Base-by-base conservation (phyloP, 768 basidiomycete genomes). In the Phanerochaete carnosa region DNA sequence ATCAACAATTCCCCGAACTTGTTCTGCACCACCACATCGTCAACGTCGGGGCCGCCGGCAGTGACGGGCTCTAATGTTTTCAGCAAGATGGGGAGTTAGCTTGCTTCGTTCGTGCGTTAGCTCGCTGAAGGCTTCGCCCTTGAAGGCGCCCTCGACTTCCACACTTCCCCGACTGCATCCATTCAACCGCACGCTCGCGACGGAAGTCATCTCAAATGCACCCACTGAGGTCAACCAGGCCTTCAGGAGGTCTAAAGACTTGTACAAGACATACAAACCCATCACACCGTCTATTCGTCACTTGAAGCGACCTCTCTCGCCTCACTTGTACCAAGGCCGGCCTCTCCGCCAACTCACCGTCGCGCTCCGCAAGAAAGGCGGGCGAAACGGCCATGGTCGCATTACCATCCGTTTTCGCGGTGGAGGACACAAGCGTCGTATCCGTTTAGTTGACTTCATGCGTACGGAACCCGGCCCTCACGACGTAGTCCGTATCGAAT, bases 401-500 rank as follows among this genome's bases (percentile, higher is more conserved):
- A 92, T 98, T 64, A 95, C 94, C 23, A 90, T 94, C 11, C 87
- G 96, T 23, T 88, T 85, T 60, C 85, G 90, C 19, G 97, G 97
- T 13, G 97, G 97, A 6, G 97, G 97, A 0, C 95, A 96, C 77
- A 85, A 83, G 62, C 86, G 88, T 60, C 86, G 97, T 33, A 86
- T 96, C 62, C 87, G 97, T 30, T 80, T 86, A 39, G 75, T 99
- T 57, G 97, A 99, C 74, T 98, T 96, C 69, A 75, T 79, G 72
- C 83, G 97, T 57, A 75, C 76, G n/a, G 86, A 88, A 61, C 79
- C 84, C 0, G 96, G 96, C 9, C 76, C 88, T 35, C 91, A 92
- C 68, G 92, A 95, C 65, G 94, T 98, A 47, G 83, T 95, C 3
- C 84, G 97, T 50, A 92, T 99, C 65, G 97, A 98, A 76, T 99